Conservation (phyloP, 257 asterid species). For the Catharanthus roseus region DNA sequence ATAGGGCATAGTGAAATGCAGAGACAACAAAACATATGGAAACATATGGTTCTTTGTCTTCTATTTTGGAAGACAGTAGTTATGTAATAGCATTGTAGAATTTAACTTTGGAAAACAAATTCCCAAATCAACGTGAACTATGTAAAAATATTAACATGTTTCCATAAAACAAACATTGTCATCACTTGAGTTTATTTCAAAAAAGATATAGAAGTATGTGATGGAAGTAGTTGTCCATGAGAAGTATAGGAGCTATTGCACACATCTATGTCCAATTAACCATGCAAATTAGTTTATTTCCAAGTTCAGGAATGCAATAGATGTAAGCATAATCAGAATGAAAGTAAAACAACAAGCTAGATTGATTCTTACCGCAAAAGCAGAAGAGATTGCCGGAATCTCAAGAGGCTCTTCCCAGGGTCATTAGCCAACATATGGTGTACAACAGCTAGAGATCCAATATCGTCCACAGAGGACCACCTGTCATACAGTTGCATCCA, state of each 20-base stretch:
- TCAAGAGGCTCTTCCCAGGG: slow-evolving; percentile 78
- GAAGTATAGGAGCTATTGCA: neutral
- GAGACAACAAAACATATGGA: neutral
- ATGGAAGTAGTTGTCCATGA: neutral
- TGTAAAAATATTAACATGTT: neutral
- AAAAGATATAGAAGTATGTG: neutral
- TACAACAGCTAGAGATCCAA: slow-evolving; percentile 91
- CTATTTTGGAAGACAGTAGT: neutral
- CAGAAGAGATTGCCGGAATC: slow-evolving; percentile 87
- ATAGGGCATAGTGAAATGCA: neutral
- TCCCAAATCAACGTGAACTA: neutral
- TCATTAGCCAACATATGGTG: slow-evolving; percentile 90
- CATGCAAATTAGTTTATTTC: neutral
- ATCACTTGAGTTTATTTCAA: neutral
- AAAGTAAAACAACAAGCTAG: neutral
- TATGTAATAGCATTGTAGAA: neutral
- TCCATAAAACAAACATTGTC: neutral
- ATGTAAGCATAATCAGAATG: neutral
- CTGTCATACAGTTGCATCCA: slow-evolving; percentile 92
- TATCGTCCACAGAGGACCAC: slow-evolving; percentile 94
- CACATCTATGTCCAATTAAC: neutral
- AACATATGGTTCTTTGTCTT: neutral
- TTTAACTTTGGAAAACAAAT: neutral
- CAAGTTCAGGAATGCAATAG: neutral
- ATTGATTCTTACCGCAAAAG: slow-evolving; percentile 52